Evolutionary conservation across 75 land plant species (phyloP).

Genomic region (Cunninghamia lanceolata): DNA sequence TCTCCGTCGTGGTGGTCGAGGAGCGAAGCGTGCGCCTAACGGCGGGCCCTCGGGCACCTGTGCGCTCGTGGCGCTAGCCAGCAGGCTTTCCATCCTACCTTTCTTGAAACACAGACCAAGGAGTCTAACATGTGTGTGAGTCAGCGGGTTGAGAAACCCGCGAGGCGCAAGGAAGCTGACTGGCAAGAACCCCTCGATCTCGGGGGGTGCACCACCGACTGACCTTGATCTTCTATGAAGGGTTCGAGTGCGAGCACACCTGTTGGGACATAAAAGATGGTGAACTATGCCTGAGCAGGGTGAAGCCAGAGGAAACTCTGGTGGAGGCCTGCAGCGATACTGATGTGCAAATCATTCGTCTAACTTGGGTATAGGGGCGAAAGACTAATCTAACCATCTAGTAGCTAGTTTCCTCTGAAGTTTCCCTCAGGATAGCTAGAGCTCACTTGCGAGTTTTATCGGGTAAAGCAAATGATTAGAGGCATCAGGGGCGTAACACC

Average conservation of each 20-base stretch:
- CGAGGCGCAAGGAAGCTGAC: constrained; percentile 1
- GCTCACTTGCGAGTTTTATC: too few species aligned
- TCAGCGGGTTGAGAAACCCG: background rate
- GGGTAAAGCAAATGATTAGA: too few species aligned
- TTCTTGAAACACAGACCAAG: constrained; percentile 47
- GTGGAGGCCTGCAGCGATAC: constrained; percentile 20
- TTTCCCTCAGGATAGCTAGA: too few species aligned
- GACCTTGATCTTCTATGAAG: background rate
- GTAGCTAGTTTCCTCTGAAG: too few species aligned
- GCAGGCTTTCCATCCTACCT: constrained; percentile 26
- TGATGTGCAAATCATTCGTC: constrained; percentile 3
- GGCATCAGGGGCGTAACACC: too few species aligned
- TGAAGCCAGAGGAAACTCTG: too few species aligned
- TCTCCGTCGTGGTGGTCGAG: background rate
- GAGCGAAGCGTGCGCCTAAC: background rate
- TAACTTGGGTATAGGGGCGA: constrained; percentile 41
- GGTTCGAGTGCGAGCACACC: background rate
- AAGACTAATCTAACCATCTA: constrained; percentile 53
- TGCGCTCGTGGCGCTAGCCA: constrained; percentile 25
- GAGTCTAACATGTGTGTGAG: too few species aligned
- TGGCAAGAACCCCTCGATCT: too few species aligned
- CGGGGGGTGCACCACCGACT: too few species aligned
- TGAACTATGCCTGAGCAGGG: too few species aligned
- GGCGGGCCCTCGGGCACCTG: constrained; percentile 1
- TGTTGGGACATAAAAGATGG: constrained; percentile 5